Evolutionary conservation across 2,329 filamentous ascomycete genomes (phyloP).

Genomic region (Myriangium duriaei): DNA sequence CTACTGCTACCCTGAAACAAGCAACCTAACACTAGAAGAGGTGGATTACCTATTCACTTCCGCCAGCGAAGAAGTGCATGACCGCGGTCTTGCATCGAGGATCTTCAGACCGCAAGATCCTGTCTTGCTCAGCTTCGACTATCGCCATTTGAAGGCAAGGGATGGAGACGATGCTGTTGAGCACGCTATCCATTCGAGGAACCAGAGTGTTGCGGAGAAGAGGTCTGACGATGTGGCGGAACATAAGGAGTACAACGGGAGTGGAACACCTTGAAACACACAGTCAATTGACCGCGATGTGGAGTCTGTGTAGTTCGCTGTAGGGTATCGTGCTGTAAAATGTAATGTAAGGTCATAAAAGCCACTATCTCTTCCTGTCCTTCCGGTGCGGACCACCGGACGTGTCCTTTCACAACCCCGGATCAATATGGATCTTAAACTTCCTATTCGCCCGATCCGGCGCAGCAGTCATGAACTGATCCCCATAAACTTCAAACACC

Average conservation of each 20-base stretch:
- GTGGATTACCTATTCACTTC: constrained; percentile 31
- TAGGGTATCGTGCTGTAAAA: constrained; percentile 5
- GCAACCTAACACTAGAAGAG: constrained; percentile 32
- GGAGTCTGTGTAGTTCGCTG: too few species aligned
- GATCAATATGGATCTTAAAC: constrained; percentile 73
- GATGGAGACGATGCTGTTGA: background rate
- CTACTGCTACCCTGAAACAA: constrained; percentile 35
- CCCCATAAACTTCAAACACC: constrained; percentile 74
- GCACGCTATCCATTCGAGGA: background rate
- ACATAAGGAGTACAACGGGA: background rate
- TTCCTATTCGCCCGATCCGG: constrained; percentile 82
- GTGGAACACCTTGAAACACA: too few species aligned
- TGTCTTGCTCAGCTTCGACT: constrained; percentile 5
- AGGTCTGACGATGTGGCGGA: background rate
- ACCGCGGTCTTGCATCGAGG: background rate
- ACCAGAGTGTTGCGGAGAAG: background rate
- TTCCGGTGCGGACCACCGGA: too few species aligned
- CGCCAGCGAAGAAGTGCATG: background rate
- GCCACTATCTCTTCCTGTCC: background rate
- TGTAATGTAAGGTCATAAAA: too few species aligned
- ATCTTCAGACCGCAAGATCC: background rate
- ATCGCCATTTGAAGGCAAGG: constrained; percentile 7
- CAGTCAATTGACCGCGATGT: too few species aligned
- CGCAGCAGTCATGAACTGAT: constrained; percentile 72
- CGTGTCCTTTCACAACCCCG: constrained; percentile 65